Percentiles rank a stretch among this genome's conserved stretches.
Conservation (phyloP, 2,329 filamentous ascomycete species). For the Colletotrichum aenigma region DNA sequence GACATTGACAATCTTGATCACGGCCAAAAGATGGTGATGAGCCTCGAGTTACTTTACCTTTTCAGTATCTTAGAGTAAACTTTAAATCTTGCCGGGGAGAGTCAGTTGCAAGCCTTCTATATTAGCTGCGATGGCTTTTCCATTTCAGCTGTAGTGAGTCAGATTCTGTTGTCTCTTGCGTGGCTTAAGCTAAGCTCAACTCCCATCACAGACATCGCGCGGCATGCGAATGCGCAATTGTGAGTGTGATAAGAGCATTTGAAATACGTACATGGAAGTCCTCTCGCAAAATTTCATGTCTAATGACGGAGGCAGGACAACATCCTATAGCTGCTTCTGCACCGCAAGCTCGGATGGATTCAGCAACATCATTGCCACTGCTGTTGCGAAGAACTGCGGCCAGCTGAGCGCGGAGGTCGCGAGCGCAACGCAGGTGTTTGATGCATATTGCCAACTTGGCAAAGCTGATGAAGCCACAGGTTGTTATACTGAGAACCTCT, state of each 20-base stretch:
- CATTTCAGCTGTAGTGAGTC: neutral
- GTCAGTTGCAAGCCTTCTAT: neutral
- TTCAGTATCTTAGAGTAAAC: neutral
- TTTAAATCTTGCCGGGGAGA: neutral
- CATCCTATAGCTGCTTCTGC: neutral
- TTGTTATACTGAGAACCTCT: fast-evolving
- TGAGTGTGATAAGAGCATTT: neutral
- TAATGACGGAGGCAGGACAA: neutral
- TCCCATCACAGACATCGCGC: neutral
- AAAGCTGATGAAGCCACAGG: neutral
- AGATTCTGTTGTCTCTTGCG: neutral
- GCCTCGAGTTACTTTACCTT: neutral
- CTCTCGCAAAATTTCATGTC: neutral
- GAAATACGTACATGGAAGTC: neutral
- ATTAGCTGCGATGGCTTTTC: neutral
- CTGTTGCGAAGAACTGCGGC: neutral
- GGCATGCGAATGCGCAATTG: neutral
- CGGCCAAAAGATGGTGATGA: neutral
- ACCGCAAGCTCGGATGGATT: neutral
- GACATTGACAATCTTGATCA: neutral
- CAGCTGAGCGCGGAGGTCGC: neutral
- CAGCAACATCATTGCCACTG: neutral
- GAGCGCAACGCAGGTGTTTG: neutral
- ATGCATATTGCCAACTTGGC: neutral
- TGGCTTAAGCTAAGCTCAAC: neutral